Conservation (phyloP, 257 asterid genomes). For the Salvia miltiorrhiza region DNA sequence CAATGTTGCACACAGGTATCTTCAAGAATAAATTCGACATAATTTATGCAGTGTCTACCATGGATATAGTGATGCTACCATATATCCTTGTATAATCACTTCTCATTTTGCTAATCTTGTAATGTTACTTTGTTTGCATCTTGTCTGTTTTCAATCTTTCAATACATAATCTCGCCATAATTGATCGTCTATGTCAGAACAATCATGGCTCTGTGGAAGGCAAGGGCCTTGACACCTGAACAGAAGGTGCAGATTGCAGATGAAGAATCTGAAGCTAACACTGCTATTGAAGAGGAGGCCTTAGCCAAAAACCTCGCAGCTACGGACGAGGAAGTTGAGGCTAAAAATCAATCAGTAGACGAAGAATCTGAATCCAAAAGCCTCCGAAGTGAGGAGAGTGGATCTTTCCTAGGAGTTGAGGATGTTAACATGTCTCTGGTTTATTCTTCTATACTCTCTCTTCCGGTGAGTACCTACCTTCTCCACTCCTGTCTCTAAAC, state of each 20-base stretch:
- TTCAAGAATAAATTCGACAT: background rate
- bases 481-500: background rate
- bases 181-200: constrained; percentile 46
- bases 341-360: constrained; percentile 44
- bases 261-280: constrained; percentile 65
- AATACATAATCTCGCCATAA: background rate
- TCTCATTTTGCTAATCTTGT: background rate
- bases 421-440: constrained; percentile 69
- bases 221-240: constrained; percentile 90
- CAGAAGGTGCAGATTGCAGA: constrained; percentile 88
- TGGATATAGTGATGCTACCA: background rate
- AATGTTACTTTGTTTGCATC: background rate
- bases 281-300: constrained; percentile 64
- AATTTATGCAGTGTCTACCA: background rate
- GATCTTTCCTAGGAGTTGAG: constrained; percentile 60
- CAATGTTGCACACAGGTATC: constrained; percentile 82
- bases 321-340: constrained; percentile 54
- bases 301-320: constrained; percentile 42
- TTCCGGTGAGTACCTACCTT: constrained; percentile 62
- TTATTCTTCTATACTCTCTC: constrained; percentile 71
- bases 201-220: constrained; percentile 93
- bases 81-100: background rate
- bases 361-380: constrained; percentile 66
- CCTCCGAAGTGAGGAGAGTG: constrained; percentile 70
- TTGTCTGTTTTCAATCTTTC: background rate